Evolutionary conservation across 1,139 yeast species (phyloP).

Genomic region (Taphrina populina): DNA sequence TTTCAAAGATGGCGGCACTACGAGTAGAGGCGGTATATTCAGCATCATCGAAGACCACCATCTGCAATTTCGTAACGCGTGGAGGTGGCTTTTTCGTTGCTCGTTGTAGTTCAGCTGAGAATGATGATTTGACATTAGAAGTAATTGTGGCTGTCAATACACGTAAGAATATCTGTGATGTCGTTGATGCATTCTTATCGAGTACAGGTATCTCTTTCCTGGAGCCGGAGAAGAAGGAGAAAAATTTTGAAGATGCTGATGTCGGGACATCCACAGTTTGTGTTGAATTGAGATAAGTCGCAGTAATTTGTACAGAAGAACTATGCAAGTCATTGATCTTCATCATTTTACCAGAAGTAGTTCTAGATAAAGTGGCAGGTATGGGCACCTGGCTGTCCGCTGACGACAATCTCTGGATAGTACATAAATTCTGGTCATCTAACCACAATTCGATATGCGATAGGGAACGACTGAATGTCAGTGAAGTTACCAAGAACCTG

Average conservation of each 20-base stretch:
- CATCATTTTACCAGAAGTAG: constrained; percentile 40
- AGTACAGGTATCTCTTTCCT: not conserved
- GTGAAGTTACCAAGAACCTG: constrained; percentile 48
- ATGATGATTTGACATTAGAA: constrained; percentile 39
- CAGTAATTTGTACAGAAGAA: constrained; percentile 44
- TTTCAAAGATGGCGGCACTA: constrained; percentile 46
- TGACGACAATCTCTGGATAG: constrained; percentile 42
- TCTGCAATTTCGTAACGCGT: constrained; percentile 44
- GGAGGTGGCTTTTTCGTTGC: constrained; percentile 51
- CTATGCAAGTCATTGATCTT: constrained; percentile 41
- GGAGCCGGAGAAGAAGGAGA: constrained; percentile 39
- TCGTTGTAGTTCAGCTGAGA: constrained; percentile 46
- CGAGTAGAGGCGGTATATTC: constrained; percentile 44
- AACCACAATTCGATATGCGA: constrained; percentile 43
- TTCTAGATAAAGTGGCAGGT: constrained; percentile 42
- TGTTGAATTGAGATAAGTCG: constrained; percentile 47
- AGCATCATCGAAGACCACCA: constrained; percentile 43
- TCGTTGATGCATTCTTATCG: constrained; percentile 6
- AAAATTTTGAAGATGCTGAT: constrained; percentile 39
- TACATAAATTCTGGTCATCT: constrained; percentile 43
- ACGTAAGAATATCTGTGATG: constrained; percentile 27
- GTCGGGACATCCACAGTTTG: constrained; percentile 41
- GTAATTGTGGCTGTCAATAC: constrained; percentile 22
- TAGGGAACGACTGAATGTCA: constrained; percentile 45
- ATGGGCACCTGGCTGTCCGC: constrained; percentile 40